Percentiles rank a stretch among this genome's conserved stretches.
Evolutionary conservation across 108 stramenopile species (phyloP).

Genomic region (Nitzschia palea): DNA sequence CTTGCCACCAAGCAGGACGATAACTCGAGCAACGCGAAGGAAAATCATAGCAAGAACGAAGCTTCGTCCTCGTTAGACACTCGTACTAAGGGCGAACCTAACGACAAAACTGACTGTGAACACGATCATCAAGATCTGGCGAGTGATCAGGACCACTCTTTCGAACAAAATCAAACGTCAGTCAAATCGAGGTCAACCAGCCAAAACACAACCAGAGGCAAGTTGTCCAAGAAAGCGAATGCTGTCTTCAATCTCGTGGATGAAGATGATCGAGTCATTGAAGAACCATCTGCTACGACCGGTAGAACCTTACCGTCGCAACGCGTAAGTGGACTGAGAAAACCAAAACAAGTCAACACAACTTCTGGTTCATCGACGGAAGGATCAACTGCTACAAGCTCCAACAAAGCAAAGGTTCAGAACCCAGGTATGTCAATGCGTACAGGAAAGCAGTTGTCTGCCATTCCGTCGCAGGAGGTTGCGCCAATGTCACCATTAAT

Average conservation of each 20-base stretch:
- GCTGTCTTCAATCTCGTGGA: conserved; percentile 23
- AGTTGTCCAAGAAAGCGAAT: no score
- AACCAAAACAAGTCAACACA: conserved; percentile 1
- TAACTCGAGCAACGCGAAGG: neutral
- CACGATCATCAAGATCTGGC: neutral
- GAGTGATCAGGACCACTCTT: neutral
- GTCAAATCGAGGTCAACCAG: neutral
- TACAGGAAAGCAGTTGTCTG: conserved; percentile 56
- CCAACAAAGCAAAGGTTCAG: conserved; percentile 29
- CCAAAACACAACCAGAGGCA: neutral
- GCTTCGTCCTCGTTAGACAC: no score
- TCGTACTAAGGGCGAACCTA: no score
- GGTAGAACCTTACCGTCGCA: neutral
- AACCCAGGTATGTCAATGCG: conserved; percentile 43
- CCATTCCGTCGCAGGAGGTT: conserved; percentile 54
- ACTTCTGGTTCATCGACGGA: neutral
- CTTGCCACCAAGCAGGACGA: conserved; percentile 12
- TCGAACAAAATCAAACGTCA: neutral
- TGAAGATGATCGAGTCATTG: neutral
- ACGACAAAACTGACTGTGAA: no score
- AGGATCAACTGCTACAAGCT: neutral
- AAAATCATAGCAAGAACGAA: conserved; percentile 12
- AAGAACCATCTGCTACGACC: neutral
- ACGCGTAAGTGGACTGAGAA: neutral
- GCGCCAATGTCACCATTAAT: conserved; percentile 55